Evolutionary conservation across 768 basidiomycete species (phyloP), one percentile per base, ranked within the genome.

Genomic region (Pleurotus platypus): DNA sequence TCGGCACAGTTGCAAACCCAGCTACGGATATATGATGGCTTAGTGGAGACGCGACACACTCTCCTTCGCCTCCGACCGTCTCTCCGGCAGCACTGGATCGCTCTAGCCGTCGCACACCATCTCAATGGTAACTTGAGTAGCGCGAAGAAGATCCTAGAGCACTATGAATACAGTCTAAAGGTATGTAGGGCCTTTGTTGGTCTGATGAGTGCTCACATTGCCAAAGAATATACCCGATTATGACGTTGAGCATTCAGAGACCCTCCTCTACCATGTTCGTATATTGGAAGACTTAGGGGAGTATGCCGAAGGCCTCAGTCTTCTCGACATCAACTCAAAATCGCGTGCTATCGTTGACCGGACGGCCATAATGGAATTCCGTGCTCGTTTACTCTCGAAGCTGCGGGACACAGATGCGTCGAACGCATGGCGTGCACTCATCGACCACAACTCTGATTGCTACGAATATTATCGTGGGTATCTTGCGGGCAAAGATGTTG

Each of bases 1-100:
- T 82, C 92, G 0, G 92, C 95, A 5, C 83, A 89, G 49, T 80
- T 99, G 8, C 92, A 94, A 65, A 86, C 92, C 0, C 95, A 98
- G 60, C 80, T 94, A 11, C 85, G 96, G 35, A 73, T 87, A 45
- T 97, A 84, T 69, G 86, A 90, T 42, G 77, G 75, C 4, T 80
- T 95, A 24, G 83, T 94, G 40, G 88, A 93, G 55, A 91, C 92
- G 2, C 87, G 97, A 1, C 81, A 90, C 62, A 83, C 83, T 6
- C 84, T 97, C 54, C 82, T 98, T 39, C 82, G 78, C 57, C 69
- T 93, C 12, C 86, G 94, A 12, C 94, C 96, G 0, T 85, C 86
- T 55, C 73, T 90, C 15, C 90, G 95, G 6, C 82, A 89, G 57
- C 89, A 94, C 68, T 99, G 97, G 97, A 72, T 94, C 54, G 91